Evolutionary conservation across 257 asterid genomes (phyloP).

Genomic region (Nicotiana knightiana): DNA sequence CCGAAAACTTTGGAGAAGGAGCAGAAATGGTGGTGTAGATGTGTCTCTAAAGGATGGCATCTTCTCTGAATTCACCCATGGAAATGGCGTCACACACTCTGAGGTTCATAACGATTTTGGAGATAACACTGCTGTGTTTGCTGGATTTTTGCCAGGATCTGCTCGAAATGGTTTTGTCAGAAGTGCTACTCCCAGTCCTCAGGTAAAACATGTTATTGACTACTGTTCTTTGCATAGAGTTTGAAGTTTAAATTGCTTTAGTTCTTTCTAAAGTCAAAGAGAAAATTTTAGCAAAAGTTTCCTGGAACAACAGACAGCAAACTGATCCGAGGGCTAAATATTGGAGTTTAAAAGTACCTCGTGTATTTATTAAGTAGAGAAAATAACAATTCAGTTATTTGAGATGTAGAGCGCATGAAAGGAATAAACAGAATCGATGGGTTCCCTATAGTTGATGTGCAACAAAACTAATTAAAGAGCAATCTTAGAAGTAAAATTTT

Average conservation of each 20-base stretch:
- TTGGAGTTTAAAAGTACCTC: not conserved
- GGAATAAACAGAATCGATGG: not conserved
- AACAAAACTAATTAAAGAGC: not conserved
- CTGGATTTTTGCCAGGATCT: slow-evolving; percentile 54
- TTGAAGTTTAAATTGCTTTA: not conserved
- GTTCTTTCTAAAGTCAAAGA: not conserved
- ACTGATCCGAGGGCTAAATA: not conserved
- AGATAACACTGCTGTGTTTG: slow-evolving; percentile 39
- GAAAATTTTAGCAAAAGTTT: not conserved
- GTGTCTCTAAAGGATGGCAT: slow-evolving; percentile 89
- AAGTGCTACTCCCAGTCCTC: slow-evolving; percentile 74
- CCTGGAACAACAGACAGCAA: not conserved
- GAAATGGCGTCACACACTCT: slow-evolving; percentile 29
- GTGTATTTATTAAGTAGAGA: not conserved
- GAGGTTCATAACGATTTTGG: slow-evolving; percentile 32
- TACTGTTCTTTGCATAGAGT: not conserved
- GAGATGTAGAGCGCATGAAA: not conserved
- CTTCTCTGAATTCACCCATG: slow-evolving; percentile 41
- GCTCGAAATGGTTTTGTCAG: slow-evolving; percentile 28
- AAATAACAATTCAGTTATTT: not conserved
- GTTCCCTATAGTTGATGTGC: not conserved
- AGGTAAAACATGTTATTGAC: slow-evolving; percentile 30
- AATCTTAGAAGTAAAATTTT: not conserved
- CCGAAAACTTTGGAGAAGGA: slow-evolving; percentile 68
- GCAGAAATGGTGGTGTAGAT: slow-evolving; percentile 47